Conservation (phyloP, 2,329 filamentous ascomycete genomes). For the Lizonia empirigonia region DNA sequence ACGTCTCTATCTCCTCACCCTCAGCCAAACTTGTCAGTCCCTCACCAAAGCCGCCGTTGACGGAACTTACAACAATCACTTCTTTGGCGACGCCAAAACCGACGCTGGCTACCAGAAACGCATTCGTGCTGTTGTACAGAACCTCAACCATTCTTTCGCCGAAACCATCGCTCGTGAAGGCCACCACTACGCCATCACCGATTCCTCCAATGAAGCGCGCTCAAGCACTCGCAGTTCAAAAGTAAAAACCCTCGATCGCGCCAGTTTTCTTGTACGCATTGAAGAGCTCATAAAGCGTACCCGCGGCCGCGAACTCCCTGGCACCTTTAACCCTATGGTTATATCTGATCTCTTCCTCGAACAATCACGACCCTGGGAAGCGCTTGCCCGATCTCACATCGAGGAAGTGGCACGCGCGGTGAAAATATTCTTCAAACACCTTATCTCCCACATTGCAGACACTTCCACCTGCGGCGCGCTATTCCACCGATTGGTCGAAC, state of each 20-base stretch:
- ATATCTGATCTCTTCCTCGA: conserved; percentile 64
- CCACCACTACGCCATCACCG: conserved; percentile 24
- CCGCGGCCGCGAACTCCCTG: conserved; percentile 63
- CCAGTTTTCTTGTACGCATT: neutral
- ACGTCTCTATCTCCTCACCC: conserved; percentile 28
- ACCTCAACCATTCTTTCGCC: conserved; percentile 27
- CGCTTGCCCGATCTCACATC: conserved; percentile 41
- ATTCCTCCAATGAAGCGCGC: conserved; percentile 38
- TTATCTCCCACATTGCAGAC: neutral
- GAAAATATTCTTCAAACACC: neutral
- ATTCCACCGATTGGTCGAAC: neutral
- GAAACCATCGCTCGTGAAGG: conserved; percentile 28
- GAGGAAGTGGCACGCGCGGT: neutral
- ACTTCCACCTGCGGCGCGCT: neutral
- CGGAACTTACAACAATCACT: conserved; percentile 30
- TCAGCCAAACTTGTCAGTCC: conserved; percentile 26
- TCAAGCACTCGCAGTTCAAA: neutral
- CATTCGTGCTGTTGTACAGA: conserved; percentile 28
- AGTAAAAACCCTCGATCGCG: neutral
- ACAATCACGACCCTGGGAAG: conserved; percentile 61
- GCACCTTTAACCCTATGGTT: conserved; percentile 65
- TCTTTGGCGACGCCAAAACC: conserved; percentile 27
- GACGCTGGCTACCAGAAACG: conserved; percentile 16
- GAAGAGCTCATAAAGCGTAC: conserved; percentile 23
- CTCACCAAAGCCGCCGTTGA: conserved; percentile 29